Base-by-base conservation (phyloP, 1,284 basidiomycete genomes). In the Trichosporon coremiiforme region DNA sequence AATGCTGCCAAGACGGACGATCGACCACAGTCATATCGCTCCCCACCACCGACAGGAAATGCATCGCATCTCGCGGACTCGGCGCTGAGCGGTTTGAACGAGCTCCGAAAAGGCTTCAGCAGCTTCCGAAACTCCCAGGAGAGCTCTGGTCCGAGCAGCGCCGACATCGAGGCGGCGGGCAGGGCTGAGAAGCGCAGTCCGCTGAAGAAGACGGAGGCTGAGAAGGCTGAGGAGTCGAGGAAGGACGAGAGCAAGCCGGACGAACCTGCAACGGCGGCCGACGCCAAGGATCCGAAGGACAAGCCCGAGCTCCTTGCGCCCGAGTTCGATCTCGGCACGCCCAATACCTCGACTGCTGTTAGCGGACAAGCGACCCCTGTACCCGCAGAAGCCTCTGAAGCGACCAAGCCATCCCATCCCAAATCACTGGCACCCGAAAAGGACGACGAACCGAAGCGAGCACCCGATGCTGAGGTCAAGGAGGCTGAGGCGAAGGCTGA, bases 51-150 rank as follows among this genome's bases (percentile, higher is more conserved):
- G 4, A 41, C 38, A 7, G 20, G 31, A 20, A 63, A 35, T 36
- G 53, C 71, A 13, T 60, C 69, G 20, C 73, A 77, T 41, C 73
- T 81, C 10, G 80, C 80, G 20, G 80, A 81, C 65, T 75, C 75
- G 25, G 80, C 80, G 4, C 69, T 82, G 12, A 72, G 70, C 6
- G 78, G 79, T 1, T 66, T 82, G 29, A 69, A 76, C 75, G 64
- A 75, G 74, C 31, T 79, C 80, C 55, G 69, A 77, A 50, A 31
- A 33, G 35, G 57, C 57, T 60, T 60, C 31, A 60, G 57, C 57
- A 35, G 29, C 57, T 76, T 79, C 31, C 47, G 65, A 10, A 60
- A 62, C 12, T 60, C 55, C 20, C 41, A 66, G 29, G 68, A 72
- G 9, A 60, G 68, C 20, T 45, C 55, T 15, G 57, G 68, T 20